These are phyloP conservation scores for Candida freyschussii DNA, from an alignment of 1,139 yeast genomes.

Conservation along the genomic window DNA sequence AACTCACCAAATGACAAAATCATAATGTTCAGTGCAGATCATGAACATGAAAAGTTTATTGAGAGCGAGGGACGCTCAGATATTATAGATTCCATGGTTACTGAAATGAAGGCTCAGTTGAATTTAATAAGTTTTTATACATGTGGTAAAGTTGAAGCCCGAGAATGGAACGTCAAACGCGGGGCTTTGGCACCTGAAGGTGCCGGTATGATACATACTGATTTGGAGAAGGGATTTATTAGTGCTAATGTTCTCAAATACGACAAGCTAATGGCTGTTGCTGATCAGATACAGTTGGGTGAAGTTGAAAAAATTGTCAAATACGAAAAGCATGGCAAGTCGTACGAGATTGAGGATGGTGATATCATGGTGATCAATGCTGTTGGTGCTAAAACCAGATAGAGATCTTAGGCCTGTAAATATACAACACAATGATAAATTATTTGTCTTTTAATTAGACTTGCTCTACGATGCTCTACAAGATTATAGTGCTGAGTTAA, in stretches of 20 bases:
- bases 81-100: constrained; percentile 36
- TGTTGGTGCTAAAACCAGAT: constrained; percentile 36
- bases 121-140: constrained; percentile 83
- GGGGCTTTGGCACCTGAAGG: constrained; percentile 87
- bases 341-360: constrained; percentile 70
- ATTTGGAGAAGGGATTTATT: constrained; percentile 77
- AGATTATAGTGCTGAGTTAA: too few species aligned
- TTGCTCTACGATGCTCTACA: too few species aligned
- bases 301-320: constrained; percentile 20
- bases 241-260: constrained; percentile 67
- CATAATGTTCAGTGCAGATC: constrained; percentile 55
- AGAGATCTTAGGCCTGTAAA: constrained; percentile 8
- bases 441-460: too few species aligned
- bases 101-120: constrained; percentile 62
- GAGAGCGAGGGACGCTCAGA: constrained; percentile 21
- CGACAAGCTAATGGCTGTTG: constrained; percentile 36
- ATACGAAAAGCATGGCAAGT: constrained; percentile 49
- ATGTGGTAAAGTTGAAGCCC: constrained; percentile 83
- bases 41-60: constrained; percentile 41
- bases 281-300: constrained; percentile 13
- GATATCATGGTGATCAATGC: constrained; percentile 65
- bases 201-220: constrained; percentile 91
- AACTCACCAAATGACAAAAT: constrained; percentile 52
- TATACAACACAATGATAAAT: too few species aligned
- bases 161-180: constrained; percentile 86